A percentile compares a stretch with the other conserved stretches of the same genome.
phyloP scores from a whole-genome alignment of 176 grass and related monocot species.

The Melocanna baccifera region DNA sequence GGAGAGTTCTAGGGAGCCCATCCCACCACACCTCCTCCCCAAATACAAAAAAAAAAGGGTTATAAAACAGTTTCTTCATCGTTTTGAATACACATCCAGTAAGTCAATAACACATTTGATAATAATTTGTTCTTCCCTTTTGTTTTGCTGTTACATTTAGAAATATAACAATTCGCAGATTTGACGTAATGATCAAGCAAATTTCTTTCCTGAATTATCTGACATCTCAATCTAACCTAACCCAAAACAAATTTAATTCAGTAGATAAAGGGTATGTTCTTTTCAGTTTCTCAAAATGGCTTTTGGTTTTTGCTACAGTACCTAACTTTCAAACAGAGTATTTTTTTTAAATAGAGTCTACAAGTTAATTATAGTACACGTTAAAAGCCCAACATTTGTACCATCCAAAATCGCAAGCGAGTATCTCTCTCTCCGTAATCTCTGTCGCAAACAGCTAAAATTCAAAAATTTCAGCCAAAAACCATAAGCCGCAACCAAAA shows the following conservation, averaged over 20 bases:
- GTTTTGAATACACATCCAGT: not conserved
- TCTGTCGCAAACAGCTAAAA: too few relatives aligned
- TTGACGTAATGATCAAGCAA: slow-evolving; percentile 12
- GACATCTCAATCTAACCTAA: not conserved
- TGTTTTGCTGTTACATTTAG: not conserved
- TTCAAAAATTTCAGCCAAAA: too few relatives aligned
- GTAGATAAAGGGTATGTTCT: too few relatives aligned
- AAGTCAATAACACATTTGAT: not conserved
- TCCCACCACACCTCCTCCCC: not conserved
- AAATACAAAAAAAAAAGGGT: not conserved
- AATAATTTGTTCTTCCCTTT: not conserved
- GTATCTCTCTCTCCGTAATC: too few relatives aligned
- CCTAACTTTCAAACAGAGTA: too few relatives aligned
- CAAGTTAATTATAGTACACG: too few relatives aligned
- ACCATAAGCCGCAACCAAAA: too few relatives aligned
- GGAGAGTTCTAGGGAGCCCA: not conserved
- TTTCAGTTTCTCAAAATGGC: too few relatives aligned
- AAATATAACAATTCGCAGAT: not conserved
- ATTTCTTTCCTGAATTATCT: not conserved
- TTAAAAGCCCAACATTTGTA: too few relatives aligned
- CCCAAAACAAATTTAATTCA: not conserved
- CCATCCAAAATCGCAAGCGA: too few relatives aligned
- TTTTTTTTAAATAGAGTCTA: too few relatives aligned
- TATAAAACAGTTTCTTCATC: not conserved
- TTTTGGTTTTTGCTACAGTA: too few relatives aligned